Percentiles rank a stretch among this genome's conserved stretches.
These are phyloP conservation scores for Pseudocercospora cruenta DNA, from an alignment of 2,329 filamentous ascomycete genomes.

Conservation along the genomic window DNA sequence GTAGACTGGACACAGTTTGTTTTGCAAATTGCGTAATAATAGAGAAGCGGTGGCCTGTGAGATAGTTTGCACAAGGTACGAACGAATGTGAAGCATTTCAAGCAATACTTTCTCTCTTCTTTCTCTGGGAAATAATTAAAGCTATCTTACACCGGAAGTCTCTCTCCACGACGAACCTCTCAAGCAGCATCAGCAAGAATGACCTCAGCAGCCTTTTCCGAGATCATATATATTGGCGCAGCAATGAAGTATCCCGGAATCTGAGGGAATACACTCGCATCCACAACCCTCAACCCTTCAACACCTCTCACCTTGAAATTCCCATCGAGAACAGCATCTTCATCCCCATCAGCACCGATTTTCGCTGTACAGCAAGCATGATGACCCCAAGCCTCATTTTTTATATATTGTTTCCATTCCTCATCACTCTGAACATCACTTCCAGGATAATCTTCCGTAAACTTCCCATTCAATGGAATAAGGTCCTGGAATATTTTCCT, in stretches of 20 bases:
- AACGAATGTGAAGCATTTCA: background rate
- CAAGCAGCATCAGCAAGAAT: conserved; percentile 43
- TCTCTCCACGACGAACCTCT: background rate
- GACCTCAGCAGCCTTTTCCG: conserved; percentile 64
- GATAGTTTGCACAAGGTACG: background rate
- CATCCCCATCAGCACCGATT: conserved; percentile 59
- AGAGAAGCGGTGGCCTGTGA: background rate
- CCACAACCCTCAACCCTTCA: conserved; percentile 61
- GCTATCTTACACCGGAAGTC: background rate
- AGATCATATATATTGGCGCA: conserved; percentile 58
- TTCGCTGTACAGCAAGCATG: conserved; percentile 60
- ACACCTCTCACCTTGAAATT: conserved; percentile 37
- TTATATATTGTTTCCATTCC: conserved; percentile 53
- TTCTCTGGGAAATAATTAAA: background rate
- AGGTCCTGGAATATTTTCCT: conserved; percentile 43
- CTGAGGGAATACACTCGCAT: conserved; percentile 61
- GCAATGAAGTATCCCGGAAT: conserved; percentile 59
- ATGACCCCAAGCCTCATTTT: conserved; percentile 59
- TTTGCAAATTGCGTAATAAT: background rate
- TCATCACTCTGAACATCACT: conserved; percentile 43
- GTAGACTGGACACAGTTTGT: background rate
- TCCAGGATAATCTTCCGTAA: conserved; percentile 49
- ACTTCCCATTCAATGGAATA: conserved; percentile 47
- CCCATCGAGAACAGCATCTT: conserved; percentile 59
- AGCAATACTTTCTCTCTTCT: background rate